Conservation (phyloP, 2,329 filamentous ascomycete genomes). For the Botrytis fabae region DNA sequence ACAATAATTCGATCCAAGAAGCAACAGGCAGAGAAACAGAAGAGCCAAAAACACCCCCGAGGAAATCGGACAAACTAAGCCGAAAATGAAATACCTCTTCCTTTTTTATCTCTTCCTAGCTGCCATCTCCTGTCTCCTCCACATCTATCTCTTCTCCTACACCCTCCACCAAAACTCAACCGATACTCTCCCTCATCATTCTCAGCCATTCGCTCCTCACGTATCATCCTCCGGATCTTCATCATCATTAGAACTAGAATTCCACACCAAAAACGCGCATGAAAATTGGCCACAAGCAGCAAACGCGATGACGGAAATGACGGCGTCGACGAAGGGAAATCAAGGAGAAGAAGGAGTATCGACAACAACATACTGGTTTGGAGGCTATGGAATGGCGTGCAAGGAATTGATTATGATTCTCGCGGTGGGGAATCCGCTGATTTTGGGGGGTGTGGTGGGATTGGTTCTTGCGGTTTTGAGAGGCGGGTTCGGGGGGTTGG, state of each 20-base stretch:
- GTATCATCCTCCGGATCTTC: background rate
- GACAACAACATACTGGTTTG: background rate
- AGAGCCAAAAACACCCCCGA: background rate
- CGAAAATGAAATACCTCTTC: slow-evolving; percentile 11
- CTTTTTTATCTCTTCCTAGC: background rate
- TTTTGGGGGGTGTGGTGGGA: background rate
- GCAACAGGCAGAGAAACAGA: background rate
- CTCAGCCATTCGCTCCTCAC: background rate
- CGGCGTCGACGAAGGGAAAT: too few species aligned
- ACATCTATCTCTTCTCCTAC: slow-evolving; percentile 8
- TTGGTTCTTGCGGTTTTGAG: background rate
- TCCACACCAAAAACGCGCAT: background rate
- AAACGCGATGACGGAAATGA: too few species aligned
- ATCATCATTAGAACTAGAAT: background rate
- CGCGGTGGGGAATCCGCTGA: background rate
- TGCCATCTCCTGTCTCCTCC: background rate
- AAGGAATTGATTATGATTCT: background rate
- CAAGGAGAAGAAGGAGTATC: too few species aligned
- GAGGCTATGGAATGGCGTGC: background rate
- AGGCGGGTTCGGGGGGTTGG: background rate
- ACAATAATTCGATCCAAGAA: background rate
- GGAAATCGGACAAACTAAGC: background rate
- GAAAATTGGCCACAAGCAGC: too few species aligned
- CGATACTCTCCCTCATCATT: background rate
- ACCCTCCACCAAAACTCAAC: background rate